phyloP scores from a whole-genome alignment of 2,329 filamentous ascomycete genomes.

The Dryadomyces sulphureus region DNA sequence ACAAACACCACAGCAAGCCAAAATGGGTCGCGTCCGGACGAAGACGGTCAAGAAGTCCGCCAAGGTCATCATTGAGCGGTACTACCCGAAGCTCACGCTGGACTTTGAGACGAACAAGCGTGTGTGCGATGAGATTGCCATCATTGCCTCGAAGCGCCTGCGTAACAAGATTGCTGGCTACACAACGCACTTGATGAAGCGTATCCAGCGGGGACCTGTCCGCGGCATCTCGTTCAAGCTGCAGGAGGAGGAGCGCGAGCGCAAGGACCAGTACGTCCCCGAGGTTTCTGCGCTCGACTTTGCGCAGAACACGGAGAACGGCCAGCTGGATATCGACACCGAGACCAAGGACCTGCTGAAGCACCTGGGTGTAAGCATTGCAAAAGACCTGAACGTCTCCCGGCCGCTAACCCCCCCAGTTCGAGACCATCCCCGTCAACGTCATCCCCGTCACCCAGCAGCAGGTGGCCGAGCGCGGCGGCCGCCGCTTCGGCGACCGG shows the following conservation, averaged over 20 bases:
- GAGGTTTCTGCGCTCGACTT: conserved; percentile 98
- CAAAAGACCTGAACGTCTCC: too few relatives aligned
- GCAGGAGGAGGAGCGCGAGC: conserved; percentile 99
- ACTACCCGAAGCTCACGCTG: conserved; percentile 94
- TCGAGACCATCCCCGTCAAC: conserved; percentile 95
- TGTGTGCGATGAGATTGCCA: conserved; percentile 94
- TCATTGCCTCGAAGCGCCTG: conserved; percentile 97
- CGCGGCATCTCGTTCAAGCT: conserved; percentile 99
- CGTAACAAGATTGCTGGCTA: conserved; percentile 99
- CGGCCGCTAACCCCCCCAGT: conserved; percentile 35
- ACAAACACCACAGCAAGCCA: conserved; percentile 27
- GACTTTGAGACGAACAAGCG: conserved; percentile 97
- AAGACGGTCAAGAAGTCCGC: conserved; percentile 66
- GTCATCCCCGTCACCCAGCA: conserved; percentile 81
- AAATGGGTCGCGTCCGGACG: conserved; percentile 57
- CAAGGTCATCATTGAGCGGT: conserved; percentile 99
- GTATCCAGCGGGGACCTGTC: conserved; percentile 97
- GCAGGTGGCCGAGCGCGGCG: conserved; percentile 66
- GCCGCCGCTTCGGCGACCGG: conserved; percentile 27
- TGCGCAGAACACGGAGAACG: conserved; percentile 82
- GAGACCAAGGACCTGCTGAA: conserved; percentile 99
- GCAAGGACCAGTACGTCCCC: conserved; percentile 99
- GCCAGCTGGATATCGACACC: conserved; percentile 84
- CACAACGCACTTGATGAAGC: conserved; percentile 99
- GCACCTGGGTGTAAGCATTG: conserved; percentile 79